Evolutionary conservation across 2,329 filamentous ascomycete genomes (phyloP), one percentile per base, ranked within the genome.

Genomic region (Apiospora marii): DNA sequence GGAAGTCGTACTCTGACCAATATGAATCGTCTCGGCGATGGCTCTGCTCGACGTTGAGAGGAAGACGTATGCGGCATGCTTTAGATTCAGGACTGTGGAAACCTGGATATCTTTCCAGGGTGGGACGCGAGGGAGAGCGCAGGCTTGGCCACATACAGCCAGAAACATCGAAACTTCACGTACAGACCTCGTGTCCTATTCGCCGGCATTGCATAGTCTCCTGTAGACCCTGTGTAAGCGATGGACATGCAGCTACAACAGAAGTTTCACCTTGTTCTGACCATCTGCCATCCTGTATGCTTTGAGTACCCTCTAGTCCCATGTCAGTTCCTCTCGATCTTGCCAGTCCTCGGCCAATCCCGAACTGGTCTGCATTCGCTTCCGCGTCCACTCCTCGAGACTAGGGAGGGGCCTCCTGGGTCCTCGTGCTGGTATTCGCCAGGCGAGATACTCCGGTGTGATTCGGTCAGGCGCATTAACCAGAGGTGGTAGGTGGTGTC

Each of bases 381-480:
- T 24, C 24, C 72, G 70, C 76, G 80, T 80, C 79, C 77, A 79
- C 74, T 76, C 74, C 75, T 72, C 71, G 74, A 74, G 73, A 53
- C 73, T 76, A 69, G 73, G 74, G 74, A 77, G 77, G 77, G 76
- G 75, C 82, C 82, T 83, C 83, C 81, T 81, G 79, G 77, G 79
- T 79, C 84, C 85, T 79, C 82, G 82, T 82, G 81, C 72, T 77
- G 84, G 16, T 82, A 82, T 73, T 74, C 75, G 81, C 82, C 81
- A 81, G 81, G 81, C 85, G 84, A 83, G 86, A 85, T 85, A 84
- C 79, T 73, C 37, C 76, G 80, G 82, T 84, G 86, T 84, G 82
- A 83, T 85, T 84, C 81, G 87, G 84, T 85, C 88, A 87, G 87
- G 84, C 87, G 87, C 87, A 90, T 90, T 84, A 90, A 81, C 87